Base-by-base conservation (phyloP, 2,329 filamentous ascomycete genomes). In the Apiospora marii region DNA sequence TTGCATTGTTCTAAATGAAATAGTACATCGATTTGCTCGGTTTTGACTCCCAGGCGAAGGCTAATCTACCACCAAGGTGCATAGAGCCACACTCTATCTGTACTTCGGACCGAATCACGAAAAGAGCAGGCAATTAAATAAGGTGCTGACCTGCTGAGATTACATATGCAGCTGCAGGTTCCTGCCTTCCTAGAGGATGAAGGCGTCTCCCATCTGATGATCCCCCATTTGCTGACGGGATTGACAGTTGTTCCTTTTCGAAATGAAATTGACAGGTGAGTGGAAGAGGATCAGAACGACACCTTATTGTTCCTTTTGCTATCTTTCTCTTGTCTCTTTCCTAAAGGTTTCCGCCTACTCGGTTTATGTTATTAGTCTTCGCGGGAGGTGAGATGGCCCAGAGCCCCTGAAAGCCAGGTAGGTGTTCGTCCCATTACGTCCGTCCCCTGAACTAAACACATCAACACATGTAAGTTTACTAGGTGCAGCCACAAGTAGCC, bases 21-120 rank as follows among this genome's bases (percentile, higher is more conserved):
- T 41, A 41, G 37, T 41, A 10, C 37, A 10, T 41, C 34, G 30
- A 64, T 64, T 64, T 24, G 34, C 6, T 64, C 58, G 34, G 58
- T 22, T 64, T 41, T 61, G 53, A 37, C 53, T 64, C 34, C 58
- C 19, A 41, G 58, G 58, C 58, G 22, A 41, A 64, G 34, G 58
- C 34, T 64, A 64, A n/a, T 12, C 8, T 41, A 34, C 16, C 16
- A 13, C 58, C 58, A n/a, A 41, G 51, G 58, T 14, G 58, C 53
- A 19, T n/a, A 34, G 34, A n/a, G 34, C 7, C 14, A 41, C 58
- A 41, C 58, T 64, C 22, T 41, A n/a, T 41, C 58, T 41, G 12
- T 3, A 41, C 30, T 41, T 64, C 58, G 58, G 58, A 64, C 58
- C 58, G 34, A 64, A 64, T 41, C n/a, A n/a, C 22, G 34, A n/a